Conservation (phyloP, 129 eudicot genomes). For the carrot (Daucus carota) region DH1_v3.0 NC_030382.2:55617001-55617500, state of each 20-base stretch:
- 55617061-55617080: conserved; percentile 76
- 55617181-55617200: conserved; percentile 7
- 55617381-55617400: conserved; percentile 80
- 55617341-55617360: conserved; percentile 93
- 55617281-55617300: conserved; percentile 21
- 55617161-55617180: not conserved
- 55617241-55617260: conserved; percentile 81
- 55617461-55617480: conserved; percentile 75
- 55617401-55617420: conserved; percentile 49
- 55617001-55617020: conserved; percentile 75
- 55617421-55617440: conserved; percentile 74
- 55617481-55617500: conserved; percentile 90
- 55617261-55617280: conserved; percentile 59
- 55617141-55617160: not conserved
- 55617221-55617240: conserved; percentile 87
- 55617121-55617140: conserved; percentile 68
- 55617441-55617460: conserved; percentile 61
- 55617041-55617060: conserved; percentile 77
- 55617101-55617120: conserved; percentile 61
- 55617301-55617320: conserved; percentile 30
- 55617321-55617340: conserved; percentile 81
- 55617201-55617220: conserved; percentile 62
- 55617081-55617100: conserved; percentile 82
- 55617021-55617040: conserved; percentile 50
- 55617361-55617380: conserved; percentile 81